A percentile compares a stretch with the other conserved stretches of the same genome.
Evolutionary conservation across 2,329 filamentous ascomycete genomes (phyloP).

Genomic region (Cadophora malorum): DNA sequence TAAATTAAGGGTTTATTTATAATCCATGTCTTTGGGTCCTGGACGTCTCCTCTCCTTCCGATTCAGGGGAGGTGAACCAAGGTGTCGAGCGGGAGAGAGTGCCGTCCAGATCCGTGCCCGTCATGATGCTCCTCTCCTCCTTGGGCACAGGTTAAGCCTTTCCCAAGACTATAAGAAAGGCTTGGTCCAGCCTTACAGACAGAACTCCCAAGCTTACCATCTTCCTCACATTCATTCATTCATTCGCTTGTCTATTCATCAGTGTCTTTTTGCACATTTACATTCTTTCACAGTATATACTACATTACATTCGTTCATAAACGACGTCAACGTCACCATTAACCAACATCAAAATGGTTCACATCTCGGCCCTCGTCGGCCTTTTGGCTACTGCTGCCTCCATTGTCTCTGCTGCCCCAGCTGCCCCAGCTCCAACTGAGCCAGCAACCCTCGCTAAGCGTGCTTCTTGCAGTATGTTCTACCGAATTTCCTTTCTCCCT

Average conservation of each 20-base stretch:
- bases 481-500: no score
- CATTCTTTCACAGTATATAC: conserved; percentile 14
- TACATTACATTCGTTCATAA: conserved; percentile 18
- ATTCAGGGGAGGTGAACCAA: conserved; percentile 10
- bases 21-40: conserved; percentile 1
- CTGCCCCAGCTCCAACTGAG: conserved; percentile 18
- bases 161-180: conserved; percentile 26
- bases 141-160: conserved; percentile 1
- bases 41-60: background rate
- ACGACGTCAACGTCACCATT: background rate
- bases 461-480: conserved; percentile 50
- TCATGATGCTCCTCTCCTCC: background rate
- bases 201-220: background rate
- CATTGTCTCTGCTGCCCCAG: conserved; percentile 32
- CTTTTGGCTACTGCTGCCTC: conserved; percentile 32
- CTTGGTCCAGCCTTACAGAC: conserved; percentile 8
- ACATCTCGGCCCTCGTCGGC: conserved; percentile 35
- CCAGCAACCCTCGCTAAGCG: conserved; percentile 34
- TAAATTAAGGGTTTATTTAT: conserved; percentile 17
- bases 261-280: conserved; percentile 11
- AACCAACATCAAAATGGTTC: conserved; percentile 37
- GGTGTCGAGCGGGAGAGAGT: conserved; percentile 13
- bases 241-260: conserved; percentile 15
- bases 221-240: conserved; percentile 23
- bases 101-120: background rate